Conservation (phyloP, 1,284 basidiomycete species). For the Moesziomyces antarcticus region DNA sequence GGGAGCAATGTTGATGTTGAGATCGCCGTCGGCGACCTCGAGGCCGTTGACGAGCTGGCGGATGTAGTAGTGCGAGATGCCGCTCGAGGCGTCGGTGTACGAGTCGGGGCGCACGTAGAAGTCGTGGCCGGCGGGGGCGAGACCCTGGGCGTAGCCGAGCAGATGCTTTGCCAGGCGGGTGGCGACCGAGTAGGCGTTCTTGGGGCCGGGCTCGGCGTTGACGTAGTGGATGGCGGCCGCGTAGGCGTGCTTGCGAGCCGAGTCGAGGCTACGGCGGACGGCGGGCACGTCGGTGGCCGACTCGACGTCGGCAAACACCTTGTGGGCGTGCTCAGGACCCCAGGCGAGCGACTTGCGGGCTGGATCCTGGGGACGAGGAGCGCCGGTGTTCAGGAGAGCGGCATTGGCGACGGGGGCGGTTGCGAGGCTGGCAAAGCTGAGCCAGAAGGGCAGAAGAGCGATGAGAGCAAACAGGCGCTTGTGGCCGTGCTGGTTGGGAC, state of each 20-base stretch:
- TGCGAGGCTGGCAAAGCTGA: slow-evolving; percentile 33
- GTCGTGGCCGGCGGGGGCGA: slow-evolving; percentile 37
- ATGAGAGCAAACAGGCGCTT: slow-evolving; percentile 46
- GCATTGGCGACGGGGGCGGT: slow-evolving; percentile 18
- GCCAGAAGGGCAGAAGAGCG: slow-evolving; percentile 49
- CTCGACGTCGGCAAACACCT: slow-evolving; percentile 43
- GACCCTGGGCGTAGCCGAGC: slow-evolving; percentile 31
- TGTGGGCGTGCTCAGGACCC: slow-evolving; percentile 51
- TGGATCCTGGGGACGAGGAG: slow-evolving; percentile 35
- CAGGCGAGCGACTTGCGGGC: slow-evolving; percentile 54
- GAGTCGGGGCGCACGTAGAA: slow-evolving; percentile 57
- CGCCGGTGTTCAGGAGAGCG: slow-evolving; percentile 10
- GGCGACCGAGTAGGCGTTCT: slow-evolving; percentile 44
- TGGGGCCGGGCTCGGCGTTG: slow-evolving; percentile 42
- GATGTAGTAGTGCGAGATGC: slow-evolving; percentile 54
- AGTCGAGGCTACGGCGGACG: slow-evolving; percentile 17
- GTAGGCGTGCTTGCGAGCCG: slow-evolving; percentile 38
- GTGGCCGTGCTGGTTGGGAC: slow-evolving; percentile 19
- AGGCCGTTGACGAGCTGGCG: slow-evolving; percentile 57
- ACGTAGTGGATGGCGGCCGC: slow-evolving; percentile 41
- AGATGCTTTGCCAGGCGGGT: slow-evolving; percentile 46
- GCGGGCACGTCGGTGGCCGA: slow-evolving; percentile 19
- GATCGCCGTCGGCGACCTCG: slow-evolving; percentile 53
- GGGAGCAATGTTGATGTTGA: slow-evolving; percentile 52
- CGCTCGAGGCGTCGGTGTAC: slow-evolving; percentile 54